Conservation (phyloP, 106 monocot genomes). For the Dendrobium huoshanense region DNA sequence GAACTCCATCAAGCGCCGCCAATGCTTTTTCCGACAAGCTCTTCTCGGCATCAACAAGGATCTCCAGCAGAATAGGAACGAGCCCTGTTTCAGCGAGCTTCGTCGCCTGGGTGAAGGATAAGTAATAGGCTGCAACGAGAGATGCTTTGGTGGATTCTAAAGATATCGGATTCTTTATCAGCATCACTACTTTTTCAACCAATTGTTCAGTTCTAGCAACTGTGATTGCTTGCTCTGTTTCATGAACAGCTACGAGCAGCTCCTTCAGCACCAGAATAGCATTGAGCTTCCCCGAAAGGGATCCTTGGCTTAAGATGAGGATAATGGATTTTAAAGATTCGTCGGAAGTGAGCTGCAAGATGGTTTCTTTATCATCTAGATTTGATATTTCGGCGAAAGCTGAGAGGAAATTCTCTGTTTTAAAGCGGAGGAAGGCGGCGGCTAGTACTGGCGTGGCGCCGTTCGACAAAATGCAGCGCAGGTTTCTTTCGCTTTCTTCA, state of each 20-base stretch:
- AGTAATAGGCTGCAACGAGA: constrained; percentile 39
- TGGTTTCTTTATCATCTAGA: constrained; percentile 27
- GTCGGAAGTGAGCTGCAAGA: constrained; percentile 9
- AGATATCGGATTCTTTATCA: constrained; percentile 52
- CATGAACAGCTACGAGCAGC: background rate
- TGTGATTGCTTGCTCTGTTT: background rate
- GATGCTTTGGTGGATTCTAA: constrained; percentile 47
- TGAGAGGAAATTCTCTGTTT: constrained; percentile 31
- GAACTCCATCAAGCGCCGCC: constrained; percentile 40
- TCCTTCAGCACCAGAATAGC: constrained; percentile 39
- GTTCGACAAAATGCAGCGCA: constrained; percentile 14
- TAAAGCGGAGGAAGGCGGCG: constrained; percentile 8
- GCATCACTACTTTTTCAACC: constrained; percentile 25
- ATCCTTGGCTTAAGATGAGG: constrained; percentile 22
- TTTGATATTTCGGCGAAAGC: constrained; percentile 20
- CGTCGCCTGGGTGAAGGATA: background rate
- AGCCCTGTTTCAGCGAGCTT: constrained; percentile 27
- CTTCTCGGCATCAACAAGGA: constrained; percentile 49
- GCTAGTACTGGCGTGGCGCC: constrained; percentile 24
- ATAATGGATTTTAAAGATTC: constrained; percentile 36
- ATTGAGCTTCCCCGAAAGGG: constrained; percentile 25
- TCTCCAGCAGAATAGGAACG: constrained; percentile 39
- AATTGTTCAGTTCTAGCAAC: constrained; percentile 26
- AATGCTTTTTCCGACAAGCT: constrained; percentile 59
- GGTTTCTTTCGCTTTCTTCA: constrained; percentile 42